Percentiles rank a stretch among this genome's conserved stretches.
These are phyloP conservation scores for Lizonia empirigonia DNA, from an alignment of 2,329 filamentous ascomycete species.

Conservation along the genomic window DNA sequence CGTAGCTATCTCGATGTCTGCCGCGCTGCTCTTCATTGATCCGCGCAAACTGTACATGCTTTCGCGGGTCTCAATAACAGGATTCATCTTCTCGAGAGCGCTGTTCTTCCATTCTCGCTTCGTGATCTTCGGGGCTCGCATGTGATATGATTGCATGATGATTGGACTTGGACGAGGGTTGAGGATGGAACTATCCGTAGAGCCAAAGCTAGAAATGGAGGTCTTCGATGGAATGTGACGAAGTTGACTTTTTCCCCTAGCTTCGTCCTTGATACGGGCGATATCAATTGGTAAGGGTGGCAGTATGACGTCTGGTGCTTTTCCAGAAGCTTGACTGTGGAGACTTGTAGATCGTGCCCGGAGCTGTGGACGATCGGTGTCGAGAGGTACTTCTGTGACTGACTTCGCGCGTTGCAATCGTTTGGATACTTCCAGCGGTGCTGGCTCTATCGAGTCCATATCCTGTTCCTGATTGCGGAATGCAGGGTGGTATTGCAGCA, in stretches of 20 bases:
- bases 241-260: constrained; percentile 30
- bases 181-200: constrained; percentile 50
- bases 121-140: constrained; percentile 43
- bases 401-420: constrained; percentile 36
- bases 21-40: constrained; percentile 25
- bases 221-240: constrained; percentile 43
- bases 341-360: constrained; percentile 36
- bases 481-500: constrained; percentile 37
- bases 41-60: constrained; percentile 18
- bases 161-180: constrained; percentile 46
- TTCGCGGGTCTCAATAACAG: constrained; percentile 27
- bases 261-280: constrained; percentile 33
- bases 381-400: constrained; percentile 27
- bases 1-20: constrained; percentile 14
- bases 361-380: constrained; percentile 23
- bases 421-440: constrained; percentile 13
- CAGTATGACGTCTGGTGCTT: constrained; percentile 50
- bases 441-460: background rate
- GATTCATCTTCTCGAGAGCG: constrained; percentile 39
- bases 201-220: constrained; percentile 50
- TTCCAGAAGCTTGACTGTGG: constrained; percentile 38
- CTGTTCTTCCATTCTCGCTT: constrained; percentile 46
- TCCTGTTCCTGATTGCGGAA: constrained; percentile 27
- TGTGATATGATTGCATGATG: constrained; percentile 28
- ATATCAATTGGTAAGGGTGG: constrained; percentile 51